Evolutionary conservation across 306 rosid genomes (phyloP).

Genomic region (Fragaria nilgerrensis): DNA sequence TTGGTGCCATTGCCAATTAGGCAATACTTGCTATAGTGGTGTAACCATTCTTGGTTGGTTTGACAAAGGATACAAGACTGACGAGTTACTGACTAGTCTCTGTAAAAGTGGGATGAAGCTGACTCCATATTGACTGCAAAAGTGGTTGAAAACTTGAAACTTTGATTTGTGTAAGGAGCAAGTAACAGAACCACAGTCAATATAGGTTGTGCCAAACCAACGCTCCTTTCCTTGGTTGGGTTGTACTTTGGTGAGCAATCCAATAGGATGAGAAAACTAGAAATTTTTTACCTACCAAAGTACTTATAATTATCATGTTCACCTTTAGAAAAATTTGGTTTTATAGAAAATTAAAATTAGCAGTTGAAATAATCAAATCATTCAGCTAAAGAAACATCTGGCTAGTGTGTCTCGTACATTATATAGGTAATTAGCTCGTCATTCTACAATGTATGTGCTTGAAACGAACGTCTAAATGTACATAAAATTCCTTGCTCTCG

Average conservation of each 20-base stretch:
- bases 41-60: not conserved
- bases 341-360: not conserved
- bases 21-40: slow-evolving; percentile 2
- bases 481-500: no score
- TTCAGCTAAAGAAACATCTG: no score
- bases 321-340: not conserved
- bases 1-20: not conserved
- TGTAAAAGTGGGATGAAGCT: not conserved
- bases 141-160: not conserved
- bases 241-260: not conserved
- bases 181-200: slow-evolving; percentile 4
- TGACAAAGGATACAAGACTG: not conserved
- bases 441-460: no score
- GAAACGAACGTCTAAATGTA: not conserved
- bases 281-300: not conserved
- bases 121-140: not conserved
- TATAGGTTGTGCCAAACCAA: not conserved
- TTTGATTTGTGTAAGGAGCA: not conserved
- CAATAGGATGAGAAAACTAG: not conserved
- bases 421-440: no score
- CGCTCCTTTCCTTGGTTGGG: not conserved
- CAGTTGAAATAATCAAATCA: no score
- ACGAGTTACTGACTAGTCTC: not conserved
- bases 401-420: no score
- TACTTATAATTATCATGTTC: not conserved